phyloP scores from a whole-genome alignment of 305 asterid species.

The Rubia balearica region DNA sequence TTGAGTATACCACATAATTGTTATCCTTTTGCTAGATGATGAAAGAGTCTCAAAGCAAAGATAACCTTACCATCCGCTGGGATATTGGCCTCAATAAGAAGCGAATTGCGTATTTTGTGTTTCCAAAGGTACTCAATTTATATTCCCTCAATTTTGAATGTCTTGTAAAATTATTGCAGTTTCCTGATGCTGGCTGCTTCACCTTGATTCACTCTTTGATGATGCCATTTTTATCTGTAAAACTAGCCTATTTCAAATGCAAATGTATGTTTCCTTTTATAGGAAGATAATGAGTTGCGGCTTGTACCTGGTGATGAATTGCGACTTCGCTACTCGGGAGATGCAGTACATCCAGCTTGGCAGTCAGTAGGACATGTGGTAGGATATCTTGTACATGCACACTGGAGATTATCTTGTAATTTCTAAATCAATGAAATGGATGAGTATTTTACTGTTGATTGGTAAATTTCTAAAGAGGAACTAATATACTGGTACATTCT shows the following conservation, averaged over 20 bases:
- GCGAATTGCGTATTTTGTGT: constrained; percentile 91
- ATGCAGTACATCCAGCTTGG: constrained; percentile 95
- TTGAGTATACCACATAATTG: not conserved
- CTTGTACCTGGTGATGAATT: constrained; percentile 99
- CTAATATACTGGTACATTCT: not conserved
- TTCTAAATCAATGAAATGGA: not conserved
- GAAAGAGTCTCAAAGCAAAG: constrained; percentile 99
- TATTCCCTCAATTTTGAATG: constrained; percentile 2
- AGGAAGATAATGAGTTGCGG: constrained; percentile 99
- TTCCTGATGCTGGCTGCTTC: not conserved
- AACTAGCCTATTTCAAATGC: constrained; percentile 10
- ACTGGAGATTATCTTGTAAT: not conserved
- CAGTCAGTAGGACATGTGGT: constrained; percentile 99
- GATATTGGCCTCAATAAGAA: constrained; percentile 98
- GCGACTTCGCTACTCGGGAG: constrained; percentile 93
- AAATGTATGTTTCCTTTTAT: constrained; percentile 26
- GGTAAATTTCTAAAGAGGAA: not conserved
- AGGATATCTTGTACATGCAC: constrained; percentile 20
- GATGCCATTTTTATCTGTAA: not conserved
- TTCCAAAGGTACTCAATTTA: constrained; percentile 65
- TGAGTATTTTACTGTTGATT: not conserved
- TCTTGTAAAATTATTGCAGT: not conserved
- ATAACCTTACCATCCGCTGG: constrained; percentile 89
- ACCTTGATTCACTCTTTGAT: not conserved
- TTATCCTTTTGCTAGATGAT: constrained; percentile 55